These are phyloP conservation scores for Senna tora DNA, from an alignment of 306 rosid species.

Conservation along the genomic window DNA sequence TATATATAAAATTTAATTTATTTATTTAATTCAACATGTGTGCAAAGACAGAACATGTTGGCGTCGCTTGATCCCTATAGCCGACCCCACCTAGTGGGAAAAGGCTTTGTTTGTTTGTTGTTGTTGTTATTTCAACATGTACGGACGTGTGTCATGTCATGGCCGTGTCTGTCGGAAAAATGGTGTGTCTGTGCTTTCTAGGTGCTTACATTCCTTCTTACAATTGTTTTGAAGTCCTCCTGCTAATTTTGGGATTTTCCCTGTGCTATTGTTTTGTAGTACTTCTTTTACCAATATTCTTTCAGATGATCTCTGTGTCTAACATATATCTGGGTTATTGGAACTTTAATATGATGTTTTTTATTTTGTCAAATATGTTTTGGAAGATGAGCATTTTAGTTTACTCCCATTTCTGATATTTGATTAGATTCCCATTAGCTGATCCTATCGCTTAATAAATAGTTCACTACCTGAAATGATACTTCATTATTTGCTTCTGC, in stretches of 20 bases:
- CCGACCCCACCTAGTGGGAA: too few species aligned
- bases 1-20: too few species aligned
- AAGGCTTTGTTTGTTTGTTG: too few species aligned
- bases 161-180: too few species aligned
- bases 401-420: background rate
- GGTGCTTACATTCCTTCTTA: background rate
- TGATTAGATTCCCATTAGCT: background rate
- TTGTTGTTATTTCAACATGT: too few species aligned
- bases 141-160: too few species aligned
- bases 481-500: background rate
- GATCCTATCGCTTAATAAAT: background rate
- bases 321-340: background rate
- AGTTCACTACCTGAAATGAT: background rate
- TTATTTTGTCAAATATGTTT: background rate
- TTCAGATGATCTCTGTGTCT: background rate
- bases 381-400: background rate
- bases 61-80: too few species aligned
- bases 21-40: too few species aligned
- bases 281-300: background rate
- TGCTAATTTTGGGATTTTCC: background rate
- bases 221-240: background rate
- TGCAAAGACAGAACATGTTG: too few species aligned
- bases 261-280: background rate
- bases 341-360: background rate
- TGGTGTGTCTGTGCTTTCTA: too few species aligned